Percentiles rank a stretch among this genome's conserved stretches.
Evolutionary conservation across 345 rosid species (phyloP).

Genomic region (thale cress (Arabidopsis thaliana)): TAIR10.1 NC_003075.7:13232501-13233000

Average conservation of each 20-base stretch:
- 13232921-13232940: constrained; percentile 53
- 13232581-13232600: not conserved
- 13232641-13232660: not conserved
- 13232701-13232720: constrained; percentile 53
- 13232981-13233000: not conserved
- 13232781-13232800: not conserved
- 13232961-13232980: not conserved
- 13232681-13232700: constrained; percentile 19
- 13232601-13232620: not conserved
- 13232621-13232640: constrained; percentile 26
- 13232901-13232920: constrained; percentile 66
- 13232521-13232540: not conserved
- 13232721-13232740: constrained; percentile 66
- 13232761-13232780: not conserved
- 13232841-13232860: too few species aligned
- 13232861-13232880: constrained; percentile 44
- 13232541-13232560: not conserved
- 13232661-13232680: not conserved
- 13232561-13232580: constrained; percentile 8
- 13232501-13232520: not conserved
- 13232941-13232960: not conserved
- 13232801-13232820: not conserved
- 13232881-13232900: constrained; percentile 64
- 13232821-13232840: not conserved
- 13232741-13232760: constrained; percentile 73